These are phyloP conservation scores for Tetracladium marchalianum DNA, from an alignment of 495 filamentous ascomycete species.

Conservation along the genomic window DNA sequence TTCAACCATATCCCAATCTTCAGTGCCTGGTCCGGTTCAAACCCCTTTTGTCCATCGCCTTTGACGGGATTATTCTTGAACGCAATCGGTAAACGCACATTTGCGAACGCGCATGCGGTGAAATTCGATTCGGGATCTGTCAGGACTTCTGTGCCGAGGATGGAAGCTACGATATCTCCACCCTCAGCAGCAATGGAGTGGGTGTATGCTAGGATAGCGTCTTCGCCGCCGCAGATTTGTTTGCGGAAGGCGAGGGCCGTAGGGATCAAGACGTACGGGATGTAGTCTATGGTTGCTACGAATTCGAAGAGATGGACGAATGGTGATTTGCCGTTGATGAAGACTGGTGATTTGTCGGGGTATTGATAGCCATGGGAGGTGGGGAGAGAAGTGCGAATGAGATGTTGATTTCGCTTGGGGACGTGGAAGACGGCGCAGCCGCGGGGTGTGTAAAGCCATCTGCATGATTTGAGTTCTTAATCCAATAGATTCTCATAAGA, in stretches of 20 bases:
- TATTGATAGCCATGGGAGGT: constrained; percentile 48
- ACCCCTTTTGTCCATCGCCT: background rate
- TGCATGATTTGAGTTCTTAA: background rate
- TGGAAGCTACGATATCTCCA: constrained; percentile 43
- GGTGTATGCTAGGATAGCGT: constrained; percentile 49
- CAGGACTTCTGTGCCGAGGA: constrained; percentile 62
- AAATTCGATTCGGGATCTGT: constrained; percentile 33
- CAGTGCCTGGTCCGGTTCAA: constrained; percentile 21
- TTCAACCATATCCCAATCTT: constrained; percentile 46
- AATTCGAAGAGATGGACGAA: constrained; percentile 73
- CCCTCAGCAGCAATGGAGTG: constrained; percentile 47
- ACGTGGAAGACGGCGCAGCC: constrained; percentile 74
- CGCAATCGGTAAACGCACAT: constrained; percentile 9
- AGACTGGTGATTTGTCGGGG: constrained; percentile 5
- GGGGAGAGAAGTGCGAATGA: constrained; percentile 67
- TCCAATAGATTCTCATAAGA: background rate
- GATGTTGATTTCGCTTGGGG: constrained; percentile 55
- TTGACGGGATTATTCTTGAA: background rate
- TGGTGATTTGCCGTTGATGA: constrained; percentile 26
- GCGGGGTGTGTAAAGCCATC: constrained; percentile 75
- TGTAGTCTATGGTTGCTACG: constrained; percentile 62
- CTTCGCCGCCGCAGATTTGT: constrained; percentile 64
- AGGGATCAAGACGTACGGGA: constrained; percentile 60
- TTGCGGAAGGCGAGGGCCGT: constrained; percentile 60
- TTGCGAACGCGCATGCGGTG: constrained; percentile 6